Conservation (phyloP, 352 stramenopile genomes). For the Aphanomyces euteiches region DNA sequence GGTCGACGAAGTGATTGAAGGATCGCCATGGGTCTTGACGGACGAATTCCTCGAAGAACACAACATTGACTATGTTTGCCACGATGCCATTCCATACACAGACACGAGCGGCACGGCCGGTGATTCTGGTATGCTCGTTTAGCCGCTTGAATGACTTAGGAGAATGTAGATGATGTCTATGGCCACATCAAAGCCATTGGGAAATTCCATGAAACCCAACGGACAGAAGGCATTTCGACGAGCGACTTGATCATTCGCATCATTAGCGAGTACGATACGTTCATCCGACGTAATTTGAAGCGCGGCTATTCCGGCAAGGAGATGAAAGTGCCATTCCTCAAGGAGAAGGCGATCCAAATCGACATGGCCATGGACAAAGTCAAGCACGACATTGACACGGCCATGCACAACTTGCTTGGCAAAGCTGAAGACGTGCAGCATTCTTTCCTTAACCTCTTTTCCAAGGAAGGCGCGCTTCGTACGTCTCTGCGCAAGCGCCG, state of each 20-base stretch:
- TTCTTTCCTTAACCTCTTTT: slow-evolving; percentile 72
- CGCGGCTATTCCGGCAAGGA: slow-evolving; percentile 88
- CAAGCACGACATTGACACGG: slow-evolving; percentile 69
- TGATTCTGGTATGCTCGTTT: slow-evolving; percentile 36
- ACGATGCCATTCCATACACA: slow-evolving; percentile 84
- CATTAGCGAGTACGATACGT: slow-evolving; percentile 89
- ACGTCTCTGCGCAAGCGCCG: slow-evolving; percentile 72
- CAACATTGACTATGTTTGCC: slow-evolving; percentile 86
- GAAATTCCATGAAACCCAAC: slow-evolving; percentile 79
- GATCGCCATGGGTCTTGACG: slow-evolving; percentile 82
- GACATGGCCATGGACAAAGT: slow-evolving; percentile 83
- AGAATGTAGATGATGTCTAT: slow-evolving; percentile 59
- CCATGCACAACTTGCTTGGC: slow-evolving; percentile 72
- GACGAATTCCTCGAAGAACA: slow-evolving; percentile 82
- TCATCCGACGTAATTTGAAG: slow-evolving; percentile 86
- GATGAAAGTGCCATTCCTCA: slow-evolving; percentile 89
- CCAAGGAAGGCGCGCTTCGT: slow-evolving; percentile 64
- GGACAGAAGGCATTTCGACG: slow-evolving; percentile 85
- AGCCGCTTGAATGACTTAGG: background rate
- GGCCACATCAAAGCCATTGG: slow-evolving; percentile 82
- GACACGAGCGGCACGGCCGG: slow-evolving; percentile 64
- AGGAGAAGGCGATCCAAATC: slow-evolving; percentile 85
- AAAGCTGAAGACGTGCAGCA: slow-evolving; percentile 80
- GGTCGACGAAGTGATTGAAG: slow-evolving; percentile 84
- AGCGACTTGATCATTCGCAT: slow-evolving; percentile 88